Conservation (phyloP, 208 protist genomes). For the Trypanosomatidae sp. region DNA sequence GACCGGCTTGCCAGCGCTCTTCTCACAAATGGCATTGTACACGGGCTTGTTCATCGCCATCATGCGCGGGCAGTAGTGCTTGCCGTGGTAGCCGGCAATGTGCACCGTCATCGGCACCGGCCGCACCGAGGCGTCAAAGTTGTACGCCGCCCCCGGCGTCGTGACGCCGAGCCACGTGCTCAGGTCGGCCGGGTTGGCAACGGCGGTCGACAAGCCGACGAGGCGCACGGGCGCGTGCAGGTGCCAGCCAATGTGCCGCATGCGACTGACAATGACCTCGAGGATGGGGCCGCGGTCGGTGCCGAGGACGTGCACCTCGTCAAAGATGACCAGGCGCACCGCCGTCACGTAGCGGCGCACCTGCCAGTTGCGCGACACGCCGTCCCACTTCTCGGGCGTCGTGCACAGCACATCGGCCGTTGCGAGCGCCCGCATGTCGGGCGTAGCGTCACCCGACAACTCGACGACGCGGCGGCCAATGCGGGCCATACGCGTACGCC, state of each 20-base stretch:
- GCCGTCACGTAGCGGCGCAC: slow-evolving; percentile 89
- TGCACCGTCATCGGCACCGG: slow-evolving; percentile 96
- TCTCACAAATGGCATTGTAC: slow-evolving; percentile 95
- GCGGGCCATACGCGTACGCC: slow-evolving; percentile 83
- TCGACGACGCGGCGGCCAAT: slow-evolving; percentile 95
- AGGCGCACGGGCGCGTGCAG: slow-evolving; percentile 91
- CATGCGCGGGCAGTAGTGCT: slow-evolving; percentile 98
- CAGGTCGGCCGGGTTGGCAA: slow-evolving; percentile 98
- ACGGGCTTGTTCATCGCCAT: slow-evolving; percentile 99
- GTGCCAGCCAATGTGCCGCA: slow-evolving; percentile 96
- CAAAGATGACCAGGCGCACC: slow-evolving; percentile 96
- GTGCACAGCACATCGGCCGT: slow-evolving; percentile 96
- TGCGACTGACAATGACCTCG: slow-evolving; percentile 98
- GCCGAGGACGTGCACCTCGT: slow-evolving; percentile 99
- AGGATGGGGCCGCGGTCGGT: slow-evolving; percentile 98
- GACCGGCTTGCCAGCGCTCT: slow-evolving; percentile 91
- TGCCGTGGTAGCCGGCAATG: slow-evolving; percentile 94
- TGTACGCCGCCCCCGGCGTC: slow-evolving; percentile 91
- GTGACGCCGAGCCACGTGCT: slow-evolving; percentile 97
- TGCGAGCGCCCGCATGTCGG: slow-evolving; percentile 87
- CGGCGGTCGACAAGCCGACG: slow-evolving; percentile 97
- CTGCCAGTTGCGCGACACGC: slow-evolving; percentile 98
- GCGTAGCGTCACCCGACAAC: slow-evolving; percentile 96
- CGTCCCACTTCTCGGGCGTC: slow-evolving; percentile 99
- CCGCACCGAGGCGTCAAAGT: slow-evolving; percentile 97